These are phyloP conservation scores for Leccinum angustisporum DNA, from an alignment of 1,284 basidiomycete species.

Conservation along the genomic window DNA sequence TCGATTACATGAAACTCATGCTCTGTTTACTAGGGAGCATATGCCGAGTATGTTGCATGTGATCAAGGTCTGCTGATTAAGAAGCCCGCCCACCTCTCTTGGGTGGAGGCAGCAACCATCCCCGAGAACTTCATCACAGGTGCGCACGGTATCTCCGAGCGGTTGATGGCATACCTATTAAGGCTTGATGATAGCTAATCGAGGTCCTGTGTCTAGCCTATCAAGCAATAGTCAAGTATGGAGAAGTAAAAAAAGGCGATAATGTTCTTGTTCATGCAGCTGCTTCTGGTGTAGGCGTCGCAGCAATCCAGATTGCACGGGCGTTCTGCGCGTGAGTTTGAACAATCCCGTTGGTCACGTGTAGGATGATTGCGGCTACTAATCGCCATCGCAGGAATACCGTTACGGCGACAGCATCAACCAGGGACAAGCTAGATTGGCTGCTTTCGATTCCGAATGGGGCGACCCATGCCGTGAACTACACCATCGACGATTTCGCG, in stretches of 20 bases:
- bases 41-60: conserved; percentile 85
- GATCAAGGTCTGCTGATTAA: conserved; percentile 67
- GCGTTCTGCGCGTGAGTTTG: conserved; percentile 68
- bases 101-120: conserved; percentile 83
- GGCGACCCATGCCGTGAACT: conserved; percentile 80
- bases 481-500: conserved; percentile 82
- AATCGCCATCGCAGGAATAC: conserved; percentile 47
- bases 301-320: conserved; percentile 88
- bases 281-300: conserved; percentile 87
- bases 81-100: conserved; percentile 78
- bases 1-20: conserved; percentile 9
- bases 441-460: conserved; percentile 64
- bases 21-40: conserved; percentile 66
- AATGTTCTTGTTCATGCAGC: conserved; percentile 88
- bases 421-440: conserved; percentile 81
- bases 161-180: conserved; percentile 2
- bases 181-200: conserved; percentile 6
- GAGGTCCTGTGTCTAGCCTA: conserved; percentile 53
- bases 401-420: conserved; percentile 85
- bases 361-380: conserved; percentile 7
- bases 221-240: conserved; percentile 76
- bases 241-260: conserved; percentile 69
- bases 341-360: conserved; percentile 3
- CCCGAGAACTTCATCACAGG: conserved; percentile 89
- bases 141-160: conserved; percentile 31